Evolutionary conservation across 257 asterid species (phyloP).

Genomic region (Nicotiana attenuata): DNA sequence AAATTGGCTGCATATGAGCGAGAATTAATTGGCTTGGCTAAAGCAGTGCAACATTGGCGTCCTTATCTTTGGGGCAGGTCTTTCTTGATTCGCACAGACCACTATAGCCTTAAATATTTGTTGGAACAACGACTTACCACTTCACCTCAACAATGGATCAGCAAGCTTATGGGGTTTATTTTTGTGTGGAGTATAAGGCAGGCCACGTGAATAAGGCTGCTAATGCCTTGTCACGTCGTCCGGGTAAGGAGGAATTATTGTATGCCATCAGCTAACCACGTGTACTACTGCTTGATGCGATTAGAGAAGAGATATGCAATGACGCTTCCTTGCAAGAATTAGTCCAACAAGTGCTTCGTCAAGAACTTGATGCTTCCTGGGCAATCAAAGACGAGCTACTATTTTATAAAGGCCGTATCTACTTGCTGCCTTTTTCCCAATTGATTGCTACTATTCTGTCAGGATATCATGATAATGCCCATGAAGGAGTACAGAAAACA

Average conservation of each 20-base stretch:
- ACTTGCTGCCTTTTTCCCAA: neutral
- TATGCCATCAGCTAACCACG: neutral
- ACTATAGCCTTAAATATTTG: too few species aligned
- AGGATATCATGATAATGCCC: neutral
- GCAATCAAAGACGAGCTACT: neutral
- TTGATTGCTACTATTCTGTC: neutral
- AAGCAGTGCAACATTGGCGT: too few species aligned
- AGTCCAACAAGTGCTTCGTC: neutral
- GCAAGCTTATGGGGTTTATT: conserved; percentile 3
- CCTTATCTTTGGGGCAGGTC: too few species aligned
- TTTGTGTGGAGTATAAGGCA: neutral
- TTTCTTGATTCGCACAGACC: too few species aligned
- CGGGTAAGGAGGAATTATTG: neutral
- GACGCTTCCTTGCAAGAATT: neutral
- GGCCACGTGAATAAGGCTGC: neutral
- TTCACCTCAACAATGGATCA: neutral
- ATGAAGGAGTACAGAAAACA: neutral
- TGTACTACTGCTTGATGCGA: neutral
- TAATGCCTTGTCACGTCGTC: neutral
- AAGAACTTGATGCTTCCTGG: neutral
- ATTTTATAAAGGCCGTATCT: neutral
- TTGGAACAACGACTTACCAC: neutral
- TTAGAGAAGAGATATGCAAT: too few species aligned
- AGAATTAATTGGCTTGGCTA: too few species aligned
- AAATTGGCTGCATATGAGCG: too few species aligned